Percentiles rank a stretch among this genome's conserved stretches.
Evolutionary conservation across 805 yeast species (phyloP).

Genomic region (Priceomyces melissophilus): DNA sequence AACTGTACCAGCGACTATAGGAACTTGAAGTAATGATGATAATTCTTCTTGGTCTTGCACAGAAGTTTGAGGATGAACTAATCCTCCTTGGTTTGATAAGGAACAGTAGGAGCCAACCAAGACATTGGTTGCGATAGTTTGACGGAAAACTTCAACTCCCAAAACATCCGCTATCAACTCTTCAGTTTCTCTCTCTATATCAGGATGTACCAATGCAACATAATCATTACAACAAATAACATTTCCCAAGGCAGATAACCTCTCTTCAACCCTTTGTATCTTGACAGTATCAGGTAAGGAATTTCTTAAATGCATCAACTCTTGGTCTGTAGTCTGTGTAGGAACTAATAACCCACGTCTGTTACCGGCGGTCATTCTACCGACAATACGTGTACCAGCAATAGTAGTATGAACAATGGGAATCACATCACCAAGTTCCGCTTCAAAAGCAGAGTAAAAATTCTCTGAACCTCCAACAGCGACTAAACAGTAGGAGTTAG

Average conservation of each 20-base stretch:
- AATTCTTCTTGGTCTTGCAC: constrained; percentile 98
- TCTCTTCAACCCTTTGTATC: constrained; percentile 97
- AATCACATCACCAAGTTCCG: constrained; percentile 92
- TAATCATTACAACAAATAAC: constrained; percentile 98
- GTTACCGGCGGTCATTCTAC: constrained; percentile 98
- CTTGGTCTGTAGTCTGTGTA: constrained; percentile 97
- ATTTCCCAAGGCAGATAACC: constrained; percentile 94
- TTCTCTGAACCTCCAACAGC: constrained; percentile 93
- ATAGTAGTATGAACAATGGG: constrained; percentile 97
- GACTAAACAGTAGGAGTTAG: constrained; percentile 93
- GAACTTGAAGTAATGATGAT: constrained; percentile 91
- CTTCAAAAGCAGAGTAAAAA: constrained; percentile 91
- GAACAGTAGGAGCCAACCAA: constrained; percentile 96
- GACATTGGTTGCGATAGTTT: constrained; percentile 97
- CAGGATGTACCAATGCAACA: constrained; percentile 98
- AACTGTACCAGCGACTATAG: constrained; percentile 97
- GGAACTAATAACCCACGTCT: constrained; percentile 97
- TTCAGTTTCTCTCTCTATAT: constrained; percentile 98
- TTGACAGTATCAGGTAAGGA: constrained; percentile 92
- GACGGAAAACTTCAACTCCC: constrained; percentile 98
- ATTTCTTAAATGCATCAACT: constrained; percentile 94
- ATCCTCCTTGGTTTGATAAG: constrained; percentile 94
- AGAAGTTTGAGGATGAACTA: constrained; percentile 96
- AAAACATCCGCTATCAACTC: constrained; percentile 96
- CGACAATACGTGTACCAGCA: constrained; percentile 96